Evolutionary conservation across 129 eudicot genomes (phyloP), one percentile per base, ranked within the genome.

Genomic region (Flaveria linearis): DNA sequence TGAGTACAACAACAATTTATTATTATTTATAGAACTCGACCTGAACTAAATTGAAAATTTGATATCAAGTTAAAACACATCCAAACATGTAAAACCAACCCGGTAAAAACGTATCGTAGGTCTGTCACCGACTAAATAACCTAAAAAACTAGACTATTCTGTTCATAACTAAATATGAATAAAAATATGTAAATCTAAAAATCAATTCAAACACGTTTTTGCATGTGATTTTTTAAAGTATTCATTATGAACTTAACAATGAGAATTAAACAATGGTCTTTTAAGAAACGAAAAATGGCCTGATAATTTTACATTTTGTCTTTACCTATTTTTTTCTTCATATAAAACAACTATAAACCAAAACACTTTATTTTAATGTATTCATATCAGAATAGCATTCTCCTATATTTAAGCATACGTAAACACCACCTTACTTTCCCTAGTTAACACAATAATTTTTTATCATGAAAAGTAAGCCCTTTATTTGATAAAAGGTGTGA

Each of bases 401-500:
- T 28, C n/a, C n/a, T 10, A 15, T 14, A 55, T 28, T n/a, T 26
- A 9, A n/a, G 28, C 41, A 53, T 18, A 12, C 49, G 51, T 61
- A 67, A 25, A 17, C 70, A 41, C 28, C n/a, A 39, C 30, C 72
- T 41, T 67, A 67, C 52, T 61, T 13, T 75, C 14, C 41, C 39
- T 7, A 7, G 25, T 18, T 12, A 57, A 69, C 9, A 10, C 55
- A 28, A 25, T 50, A 14, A 23, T 9, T n/a, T 56, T 28, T 26
- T 14, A 11, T 12, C 16, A 49, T 13, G 1, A 49, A 47, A 49
- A 49, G 36, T 30, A 42, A 60, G 41, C n/a, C 17, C 60, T 45
- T 50, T 67, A 68, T 41, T 68, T 10, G 70, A 65, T 65, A 39
- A 66, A 62, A 63, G 69, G 46, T 30, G 69, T 63, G 69, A 63